A percentile compares a stretch with the other conserved stretches of the same genome.
Evolutionary conservation across 1,139 yeast genomes (phyloP).

Genomic region (Spencermartinsiella ligniputridi): DNA sequence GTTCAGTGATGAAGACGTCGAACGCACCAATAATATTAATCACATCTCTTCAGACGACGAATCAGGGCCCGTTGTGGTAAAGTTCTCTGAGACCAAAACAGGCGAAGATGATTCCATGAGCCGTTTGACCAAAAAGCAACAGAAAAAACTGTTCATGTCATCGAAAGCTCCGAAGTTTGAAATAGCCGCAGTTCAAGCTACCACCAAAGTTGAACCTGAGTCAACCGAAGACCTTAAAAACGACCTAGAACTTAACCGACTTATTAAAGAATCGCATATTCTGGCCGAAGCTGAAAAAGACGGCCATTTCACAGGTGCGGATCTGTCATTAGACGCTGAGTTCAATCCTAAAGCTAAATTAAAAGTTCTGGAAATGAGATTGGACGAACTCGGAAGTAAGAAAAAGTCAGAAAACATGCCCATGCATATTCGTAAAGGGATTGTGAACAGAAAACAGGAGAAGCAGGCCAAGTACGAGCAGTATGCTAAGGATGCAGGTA

Average conservation of each 20-base stretch:
- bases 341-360: slow-evolving; percentile 73
- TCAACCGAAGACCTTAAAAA: slow-evolving; percentile 49
- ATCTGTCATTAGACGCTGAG: slow-evolving; percentile 60
- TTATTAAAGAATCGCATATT: slow-evolving; percentile 81
- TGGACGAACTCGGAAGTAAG: slow-evolving; percentile 46
- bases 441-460: slow-evolving; percentile 54
- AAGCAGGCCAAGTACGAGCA: slow-evolving; percentile 57
- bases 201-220: slow-evolving; percentile 13
- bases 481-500: slow-evolving; percentile 86
- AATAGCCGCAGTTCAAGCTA: slow-evolving; percentile 3
- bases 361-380: slow-evolving; percentile 65
- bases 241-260: slow-evolving; percentile 77
- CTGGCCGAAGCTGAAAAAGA: slow-evolving; percentile 50
- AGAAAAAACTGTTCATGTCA: slow-evolving; percentile 40
- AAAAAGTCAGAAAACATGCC: slow-evolving; percentile 68
- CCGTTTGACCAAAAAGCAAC: slow-evolving; percentile 32
- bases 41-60: slow-evolving; percentile 7
- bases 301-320: slow-evolving; percentile 61
- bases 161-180: slow-evolving; percentile 40
- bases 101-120: slow-evolving; percentile 18
- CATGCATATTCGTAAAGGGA: slow-evolving; percentile 81
- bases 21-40: slow-evolving; percentile 18
- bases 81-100: slow-evolving; percentile 42
- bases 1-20: slow-evolving; percentile 15
- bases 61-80: slow-evolving; percentile 38